phyloP scores from a whole-genome alignment of 2,329 filamentous ascomycete genomes.

The Neocatenulostroma microsporum region DNA sequence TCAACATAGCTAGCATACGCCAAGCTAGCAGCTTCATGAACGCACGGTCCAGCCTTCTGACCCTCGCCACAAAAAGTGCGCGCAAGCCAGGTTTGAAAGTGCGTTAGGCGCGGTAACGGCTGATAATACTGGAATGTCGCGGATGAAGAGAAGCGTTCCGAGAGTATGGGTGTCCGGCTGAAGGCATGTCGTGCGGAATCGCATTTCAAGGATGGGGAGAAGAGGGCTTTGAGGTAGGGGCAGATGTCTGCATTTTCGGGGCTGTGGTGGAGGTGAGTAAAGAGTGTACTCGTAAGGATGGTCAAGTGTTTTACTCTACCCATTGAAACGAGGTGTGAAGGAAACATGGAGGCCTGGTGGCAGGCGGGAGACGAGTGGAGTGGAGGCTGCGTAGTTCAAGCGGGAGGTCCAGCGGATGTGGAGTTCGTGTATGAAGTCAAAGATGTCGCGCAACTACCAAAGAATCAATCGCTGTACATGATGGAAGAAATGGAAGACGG shows the following conservation, averaged over 20 bases:
- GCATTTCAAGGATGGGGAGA: constrained; percentile 52
- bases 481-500: background rate
- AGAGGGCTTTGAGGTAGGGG: constrained; percentile 48
- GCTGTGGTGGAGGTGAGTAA: no score
- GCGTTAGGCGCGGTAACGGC: constrained; percentile 6
- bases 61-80: constrained; percentile 10
- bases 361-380: constrained; percentile 66
- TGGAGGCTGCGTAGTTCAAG: constrained; percentile 48
- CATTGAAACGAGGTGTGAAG: constrained; percentile 53
- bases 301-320: no score
- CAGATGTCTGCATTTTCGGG: constrained; percentile 49
- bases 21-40: constrained; percentile 40
- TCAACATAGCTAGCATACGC: constrained; percentile 58
- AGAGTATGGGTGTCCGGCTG: constrained; percentile 41
- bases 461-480: no score
- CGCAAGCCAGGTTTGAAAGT: constrained; percentile 10
- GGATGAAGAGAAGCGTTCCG: constrained; percentile 54
- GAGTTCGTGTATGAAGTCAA: constrained; percentile 61
- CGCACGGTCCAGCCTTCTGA: constrained; percentile 35
- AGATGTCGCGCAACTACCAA: constrained; percentile 50
- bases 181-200: constrained; percentile 32
- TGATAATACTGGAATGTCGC: constrained; percentile 65
- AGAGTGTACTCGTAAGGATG: no score
- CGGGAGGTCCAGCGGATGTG: constrained; percentile 72
- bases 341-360: constrained; percentile 77